Base-by-base conservation (phyloP, 352 stramenopile genomes). In the Globisporangium canariense region DNA sequence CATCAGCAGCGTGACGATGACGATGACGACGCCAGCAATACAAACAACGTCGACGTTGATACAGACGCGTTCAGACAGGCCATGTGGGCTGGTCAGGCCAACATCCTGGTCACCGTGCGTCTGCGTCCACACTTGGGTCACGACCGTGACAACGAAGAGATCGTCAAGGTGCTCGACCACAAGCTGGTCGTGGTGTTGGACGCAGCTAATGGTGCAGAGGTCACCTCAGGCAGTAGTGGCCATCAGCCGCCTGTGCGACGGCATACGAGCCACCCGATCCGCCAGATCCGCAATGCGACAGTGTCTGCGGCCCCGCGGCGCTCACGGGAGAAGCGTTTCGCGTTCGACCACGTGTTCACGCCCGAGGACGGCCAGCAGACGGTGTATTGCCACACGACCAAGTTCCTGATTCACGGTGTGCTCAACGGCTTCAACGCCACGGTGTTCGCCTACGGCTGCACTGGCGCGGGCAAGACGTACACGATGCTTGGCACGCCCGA, bases 401-500 rank as follows among this genome's bases (percentile, higher is more conserved):
- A 93, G 70, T 92, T 92, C 51, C 64, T 98, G 16, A 86, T 98
- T 51, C 78, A 94, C 13, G 89, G 85, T 6, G 86, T 95, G 3
- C 66, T 98, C 20, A 85, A 97, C 59, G 90, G 90, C 30, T 96
- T 88, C 65, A 97, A 97, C 66, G 89, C 88, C 4, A 98, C 91
- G 0, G 91, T 97, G n/a, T 97, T 97, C 69, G 89, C 90, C 0
- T 91, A 97, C 56, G 90, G 91, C 18, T 91, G 86, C 66, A 97
- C 91, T 14, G 91, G 91, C 9, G 85, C 81, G 16, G 90, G 91
- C 28, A 98, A 94, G 77, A 97, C 91, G 16, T 92, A 97, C 66
- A 97, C 91, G 13, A 97, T 97, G 91, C 74, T 97, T 13, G 91
- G 91, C 5, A 93, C 84, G 7, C 65, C 69, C 1, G 75, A 92